Conservation (phyloP, 345 rosid genomes). For the Odontarrhena argentea region DNA sequence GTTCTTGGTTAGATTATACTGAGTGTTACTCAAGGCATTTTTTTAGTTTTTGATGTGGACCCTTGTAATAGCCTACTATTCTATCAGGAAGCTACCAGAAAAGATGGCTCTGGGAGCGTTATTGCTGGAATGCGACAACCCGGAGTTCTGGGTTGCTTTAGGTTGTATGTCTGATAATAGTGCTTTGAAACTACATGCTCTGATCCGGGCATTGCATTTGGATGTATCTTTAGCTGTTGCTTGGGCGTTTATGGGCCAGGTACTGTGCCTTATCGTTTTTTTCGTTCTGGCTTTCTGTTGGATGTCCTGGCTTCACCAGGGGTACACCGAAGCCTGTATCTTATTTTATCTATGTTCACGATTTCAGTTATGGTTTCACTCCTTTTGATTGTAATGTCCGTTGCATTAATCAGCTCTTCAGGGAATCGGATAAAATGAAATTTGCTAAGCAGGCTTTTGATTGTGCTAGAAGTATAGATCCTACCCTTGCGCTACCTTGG, state of each 20-base stretch:
- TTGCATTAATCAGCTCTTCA: slow-evolving; percentile 63
- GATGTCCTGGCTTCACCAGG: background rate
- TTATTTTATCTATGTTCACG: slow-evolving; percentile 13
- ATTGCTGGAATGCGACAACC: slow-evolving; percentile 77
- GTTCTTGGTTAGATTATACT: slow-evolving; percentile 60
- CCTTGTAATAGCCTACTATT: slow-evolving; percentile 36
- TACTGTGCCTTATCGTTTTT: slow-evolving; percentile 33
- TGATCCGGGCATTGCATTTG: slow-evolving; percentile 86
- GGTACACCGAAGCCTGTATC: background rate
- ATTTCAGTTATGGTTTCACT: background rate
- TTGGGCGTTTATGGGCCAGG: slow-evolving; percentile 96
- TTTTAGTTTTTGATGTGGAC: slow-evolving; percentile 26
- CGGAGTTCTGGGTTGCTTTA: slow-evolving; percentile 84
- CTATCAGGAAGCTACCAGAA: slow-evolving; percentile 84
- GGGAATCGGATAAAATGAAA: slow-evolving; percentile 63
- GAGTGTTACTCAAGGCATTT: slow-evolving; percentile 23
- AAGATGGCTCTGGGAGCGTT: slow-evolving; percentile 92
- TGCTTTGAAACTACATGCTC: slow-evolving; percentile 83
- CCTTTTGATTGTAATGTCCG: background rate
- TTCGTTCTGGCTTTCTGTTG: slow-evolving; percentile 8
- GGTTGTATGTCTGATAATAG: slow-evolving; percentile 69
- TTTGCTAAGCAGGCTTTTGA: slow-evolving; percentile 90
- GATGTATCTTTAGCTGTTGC: slow-evolving; percentile 83
- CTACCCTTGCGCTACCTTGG: slow-evolving; percentile 96
- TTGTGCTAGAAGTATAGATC: slow-evolving; percentile 93